Percentiles rank a stretch among this genome's conserved stretches.
Evolutionary conservation across 2,329 filamentous ascomycete genomes (phyloP).

Genomic region (Arachnomyces sp.): DNA sequence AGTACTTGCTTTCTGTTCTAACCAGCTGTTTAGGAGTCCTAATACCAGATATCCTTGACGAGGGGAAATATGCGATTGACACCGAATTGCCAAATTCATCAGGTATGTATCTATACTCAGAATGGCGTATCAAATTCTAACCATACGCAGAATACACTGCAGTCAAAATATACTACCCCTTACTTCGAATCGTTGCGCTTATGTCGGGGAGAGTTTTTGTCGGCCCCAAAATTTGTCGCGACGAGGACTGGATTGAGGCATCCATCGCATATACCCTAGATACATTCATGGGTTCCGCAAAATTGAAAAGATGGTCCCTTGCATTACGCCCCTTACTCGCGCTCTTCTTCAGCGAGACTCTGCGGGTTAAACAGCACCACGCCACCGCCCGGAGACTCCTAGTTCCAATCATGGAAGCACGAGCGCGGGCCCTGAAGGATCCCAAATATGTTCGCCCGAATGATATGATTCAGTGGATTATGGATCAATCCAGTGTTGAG

Average conservation of each 20-base stretch:
- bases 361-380: conserved; percentile 24
- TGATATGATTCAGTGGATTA: conserved; percentile 4
- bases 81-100: too few species aligned
- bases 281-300: conserved; percentile 20
- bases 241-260: conserved; percentile 46
- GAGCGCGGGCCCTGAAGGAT: conserved; percentile 15
- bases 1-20: too few species aligned
- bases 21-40: too few species aligned
- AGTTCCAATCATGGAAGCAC: conserved; percentile 22
- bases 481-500: conserved; percentile 10
- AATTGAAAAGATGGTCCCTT: conserved; percentile 36
- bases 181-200: conserved; percentile 45
- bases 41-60: too few species aligned
- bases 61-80: too few species aligned
- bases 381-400: conserved; percentile 22
- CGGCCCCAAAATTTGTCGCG: conserved; percentile 42
- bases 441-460: conserved; percentile 7
- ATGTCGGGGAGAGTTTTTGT: conserved; percentile 49
- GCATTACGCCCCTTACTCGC: conserved; percentile 37
- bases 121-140: too few species aligned
- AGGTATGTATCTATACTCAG: too few species aligned
- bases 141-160: too few species aligned
- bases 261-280: conserved; percentile 17
- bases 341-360: conserved; percentile 34
- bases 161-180: too few species aligned